phyloP scores from a whole-genome alignment of 202 grass and related monocot species.

The Setaria viridis region DNA sequence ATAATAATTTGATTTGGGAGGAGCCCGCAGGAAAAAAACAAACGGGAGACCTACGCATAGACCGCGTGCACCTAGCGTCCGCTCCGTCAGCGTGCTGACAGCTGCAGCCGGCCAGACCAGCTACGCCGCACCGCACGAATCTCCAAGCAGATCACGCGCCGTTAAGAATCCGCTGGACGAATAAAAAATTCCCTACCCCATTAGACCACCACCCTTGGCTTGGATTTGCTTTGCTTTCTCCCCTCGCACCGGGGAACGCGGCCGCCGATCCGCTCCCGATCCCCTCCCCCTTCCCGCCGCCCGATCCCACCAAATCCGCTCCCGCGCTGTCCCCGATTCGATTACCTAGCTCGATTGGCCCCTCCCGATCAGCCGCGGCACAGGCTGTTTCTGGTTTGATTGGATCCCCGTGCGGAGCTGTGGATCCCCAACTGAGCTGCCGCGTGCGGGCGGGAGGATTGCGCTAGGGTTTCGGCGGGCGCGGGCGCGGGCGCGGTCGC shows the following conservation, averaged over 20 bases:
- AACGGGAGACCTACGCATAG: not conserved
- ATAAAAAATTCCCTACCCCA: constrained; percentile 7
- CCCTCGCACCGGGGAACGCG: constrained; percentile 40
- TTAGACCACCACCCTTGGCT: constrained; percentile 3
- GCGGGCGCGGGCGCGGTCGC: not conserved
- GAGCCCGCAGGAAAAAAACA: no score
- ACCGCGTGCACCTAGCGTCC: not conserved
- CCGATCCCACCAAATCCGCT: constrained; percentile 36
- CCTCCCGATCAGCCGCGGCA: not conserved
- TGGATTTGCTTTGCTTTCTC: not conserved
- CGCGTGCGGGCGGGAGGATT: not conserved
- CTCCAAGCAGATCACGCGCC: not conserved
- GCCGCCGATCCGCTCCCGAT: constrained; percentile 43
- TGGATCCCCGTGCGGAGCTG: not conserved
- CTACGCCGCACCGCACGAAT: not conserved
- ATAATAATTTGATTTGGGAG: no score
- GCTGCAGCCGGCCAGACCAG: no score
- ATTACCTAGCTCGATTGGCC: not conserved
- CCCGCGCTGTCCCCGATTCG: not conserved
- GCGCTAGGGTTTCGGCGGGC: constrained; percentile 48
- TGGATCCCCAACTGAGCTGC: constrained; percentile 29
- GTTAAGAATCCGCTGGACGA: not conserved
- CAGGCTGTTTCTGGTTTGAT: not conserved
- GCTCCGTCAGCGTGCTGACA: no score
- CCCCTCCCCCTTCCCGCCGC: not conserved